Evolutionary conservation across 139 green algal genomes (phyloP), one percentile per base, ranked within the genome.

Genomic region (Eudorina sp.): DNA sequence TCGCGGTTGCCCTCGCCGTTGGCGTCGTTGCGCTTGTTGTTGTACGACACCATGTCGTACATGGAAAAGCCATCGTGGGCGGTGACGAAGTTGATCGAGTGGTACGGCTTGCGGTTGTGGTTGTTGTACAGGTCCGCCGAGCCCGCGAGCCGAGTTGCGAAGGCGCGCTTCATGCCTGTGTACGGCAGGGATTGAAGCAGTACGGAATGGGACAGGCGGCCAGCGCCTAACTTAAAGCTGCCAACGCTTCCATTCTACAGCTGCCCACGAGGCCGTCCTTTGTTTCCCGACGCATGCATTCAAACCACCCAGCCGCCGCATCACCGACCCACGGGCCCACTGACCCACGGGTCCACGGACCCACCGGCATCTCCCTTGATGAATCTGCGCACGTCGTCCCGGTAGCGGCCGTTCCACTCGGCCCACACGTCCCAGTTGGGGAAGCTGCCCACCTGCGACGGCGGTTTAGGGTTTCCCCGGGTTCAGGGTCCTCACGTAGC

Each of bases 41-140:
- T 97, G 91, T 97, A 97, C 4, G 90, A 75, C 55, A 99, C 97
- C 46, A 99, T 76, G 92, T 99, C 98, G 45, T 94, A 77, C n/a
- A 99, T 89, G 7, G 93, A 97, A 91, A 99, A 99, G 41, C 97
- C 97, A 75, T 99, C 97, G 87, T 99, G 97, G 0, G 96, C 96
- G 27, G 96, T 98, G 45, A 99, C 93, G 90, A 99, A 99, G 92
- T 99, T 99, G 91, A 99, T 93, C 60, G 93, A 95, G 89, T 99
- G 97, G 91, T 95, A 99, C 25, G 97, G 96, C 88, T 95, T 96
- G 74, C 88, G 82, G 70, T 94, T 88, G 90, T 97, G 94, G 78
- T 66, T 92, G 75, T 96, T 74, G 92, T 99, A 99, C 73, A 99
- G 93, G 92, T 99, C 97, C 45, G 97, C 92, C 23, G 92, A 97